These are phyloP conservation scores for Pseudogymnoascus sp. DNA, from an alignment of 2,329 filamentous ascomycete genomes.

Conservation along the genomic window DNA sequence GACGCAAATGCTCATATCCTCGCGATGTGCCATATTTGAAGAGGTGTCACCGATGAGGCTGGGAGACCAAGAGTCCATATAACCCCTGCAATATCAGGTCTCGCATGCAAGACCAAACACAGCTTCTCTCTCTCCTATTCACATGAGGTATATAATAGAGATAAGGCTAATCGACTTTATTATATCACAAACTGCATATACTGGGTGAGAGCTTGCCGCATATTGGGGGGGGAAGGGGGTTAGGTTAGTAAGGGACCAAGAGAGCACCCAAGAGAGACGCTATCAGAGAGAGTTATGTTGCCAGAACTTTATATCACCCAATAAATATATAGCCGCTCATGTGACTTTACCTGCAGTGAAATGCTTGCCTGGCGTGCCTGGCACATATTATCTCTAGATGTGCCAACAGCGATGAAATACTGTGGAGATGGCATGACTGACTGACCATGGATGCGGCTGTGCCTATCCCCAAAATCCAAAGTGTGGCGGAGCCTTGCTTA, in stretches of 20 bases:
- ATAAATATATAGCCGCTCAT: not conserved
- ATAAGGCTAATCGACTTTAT: not conserved
- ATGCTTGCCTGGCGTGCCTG: not conserved
- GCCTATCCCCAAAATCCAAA: not conserved
- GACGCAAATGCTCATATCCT: not conserved
- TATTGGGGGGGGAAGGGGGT: not conserved
- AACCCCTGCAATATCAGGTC: not conserved
- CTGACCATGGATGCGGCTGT: not conserved
- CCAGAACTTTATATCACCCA: not conserved
- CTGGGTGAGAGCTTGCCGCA: not conserved
- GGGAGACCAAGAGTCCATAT: not conserved
- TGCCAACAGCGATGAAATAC: not conserved
- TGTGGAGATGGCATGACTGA: not conserved
- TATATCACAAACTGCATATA: not conserved
- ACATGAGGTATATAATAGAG: not conserved
- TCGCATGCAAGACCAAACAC: not conserved
- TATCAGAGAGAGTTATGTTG: not conserved
- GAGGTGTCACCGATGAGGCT: not conserved
- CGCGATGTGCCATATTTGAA: not conserved
- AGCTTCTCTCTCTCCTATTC: not conserved
- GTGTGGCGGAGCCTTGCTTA: slow-evolving; percentile 7
- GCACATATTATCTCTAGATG: not conserved
- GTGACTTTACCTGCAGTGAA: not conserved
- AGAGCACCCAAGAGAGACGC: not conserved
- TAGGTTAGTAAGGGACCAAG: not conserved